phyloP scores from a whole-genome alignment of 1,139 yeast genomes.

The Sporopachydermia cereana region DNA sequence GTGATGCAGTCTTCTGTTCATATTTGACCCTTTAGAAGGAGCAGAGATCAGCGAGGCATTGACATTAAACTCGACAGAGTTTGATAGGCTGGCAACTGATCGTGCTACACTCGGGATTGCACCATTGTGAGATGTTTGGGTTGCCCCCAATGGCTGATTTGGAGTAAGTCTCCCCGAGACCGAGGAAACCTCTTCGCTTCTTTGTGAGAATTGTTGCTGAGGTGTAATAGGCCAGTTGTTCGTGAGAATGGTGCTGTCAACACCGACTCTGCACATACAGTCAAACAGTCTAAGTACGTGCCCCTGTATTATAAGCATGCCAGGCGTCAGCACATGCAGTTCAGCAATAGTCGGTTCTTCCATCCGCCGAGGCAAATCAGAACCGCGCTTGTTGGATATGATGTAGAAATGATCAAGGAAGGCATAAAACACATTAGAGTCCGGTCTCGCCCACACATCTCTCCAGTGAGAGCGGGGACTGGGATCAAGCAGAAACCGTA shows the following conservation, averaged over 20 bases:
- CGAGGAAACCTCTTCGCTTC: no score
- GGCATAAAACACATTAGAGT: constrained; percentile 51
- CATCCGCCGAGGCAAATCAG: neutral
- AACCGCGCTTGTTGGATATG: constrained; percentile 9
- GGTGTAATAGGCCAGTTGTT: neutral
- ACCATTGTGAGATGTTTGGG: neutral
- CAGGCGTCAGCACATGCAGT: neutral
- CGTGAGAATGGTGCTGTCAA: neutral
- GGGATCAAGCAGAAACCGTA: neutral
- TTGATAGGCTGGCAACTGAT: neutral
- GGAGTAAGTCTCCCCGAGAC: neutral
- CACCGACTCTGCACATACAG: neutral
- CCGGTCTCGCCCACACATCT: constrained; percentile 40
- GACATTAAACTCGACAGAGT: constrained; percentile 5
- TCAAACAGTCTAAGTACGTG: neutral
- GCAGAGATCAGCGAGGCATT: constrained; percentile 7
- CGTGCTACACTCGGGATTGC: no score
- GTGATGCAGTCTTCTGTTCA: constrained; percentile 8
- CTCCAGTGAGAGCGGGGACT: neutral
- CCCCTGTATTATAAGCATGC: neutral
- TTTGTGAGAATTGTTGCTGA: no score
- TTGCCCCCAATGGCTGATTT: neutral
- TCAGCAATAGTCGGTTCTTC: neutral
- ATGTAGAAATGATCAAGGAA: constrained; percentile 58
- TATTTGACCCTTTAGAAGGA: neutral